Conservation (phyloP, 2,329 filamentous ascomycete genomes). For the Scedosporium dehoogii region DNA sequence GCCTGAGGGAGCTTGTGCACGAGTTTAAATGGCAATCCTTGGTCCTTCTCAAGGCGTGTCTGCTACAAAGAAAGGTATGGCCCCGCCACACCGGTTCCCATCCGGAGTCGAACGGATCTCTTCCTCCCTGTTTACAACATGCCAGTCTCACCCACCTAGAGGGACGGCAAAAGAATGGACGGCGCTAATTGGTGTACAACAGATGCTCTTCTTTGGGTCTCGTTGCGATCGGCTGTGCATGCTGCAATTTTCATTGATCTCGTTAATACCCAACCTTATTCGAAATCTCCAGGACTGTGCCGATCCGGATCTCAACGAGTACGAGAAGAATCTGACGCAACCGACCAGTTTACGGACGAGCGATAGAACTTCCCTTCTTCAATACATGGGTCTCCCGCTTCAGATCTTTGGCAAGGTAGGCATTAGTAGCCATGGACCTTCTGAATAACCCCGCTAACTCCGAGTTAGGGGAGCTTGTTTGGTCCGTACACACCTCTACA, state of each 20-base stretch:
- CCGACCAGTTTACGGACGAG: conserved; percentile 84
- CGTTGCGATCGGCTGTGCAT: conserved; percentile 92
- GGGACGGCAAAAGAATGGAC: too few relatives aligned
- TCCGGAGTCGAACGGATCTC: neutral
- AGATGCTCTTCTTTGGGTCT: conserved; percentile 99
- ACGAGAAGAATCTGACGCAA: conserved; percentile 63
- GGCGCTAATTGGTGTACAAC: neutral
- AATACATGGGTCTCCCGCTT: conserved; percentile 89
- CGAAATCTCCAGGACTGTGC: conserved; percentile 90
- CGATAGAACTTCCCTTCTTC: conserved; percentile 78
- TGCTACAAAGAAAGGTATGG: conserved; percentile 84
- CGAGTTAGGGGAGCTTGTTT: conserved; percentile 70
- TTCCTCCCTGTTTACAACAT: too few relatives aligned
- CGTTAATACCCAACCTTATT: conserved; percentile 85
- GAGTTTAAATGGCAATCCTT: conserved; percentile 93
- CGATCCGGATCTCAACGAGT: conserved; percentile 80
- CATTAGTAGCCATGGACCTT: neutral
- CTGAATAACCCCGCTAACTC: conserved; percentile 10
- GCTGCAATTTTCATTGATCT: conserved; percentile 96
- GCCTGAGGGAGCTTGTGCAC: conserved; percentile 80
- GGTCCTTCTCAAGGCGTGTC: conserved; percentile 84
- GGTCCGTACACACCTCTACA: conserved; percentile 95
- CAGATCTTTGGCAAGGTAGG: conserved; percentile 85
- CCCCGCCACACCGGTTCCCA: neutral
- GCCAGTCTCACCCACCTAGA: too few relatives aligned